Percentiles rank a stretch among this genome's conserved stretches.
Conservation (phyloP, 2,329 filamentous ascomycete species). For the Pseudocercospora macadamiae region DNA sequence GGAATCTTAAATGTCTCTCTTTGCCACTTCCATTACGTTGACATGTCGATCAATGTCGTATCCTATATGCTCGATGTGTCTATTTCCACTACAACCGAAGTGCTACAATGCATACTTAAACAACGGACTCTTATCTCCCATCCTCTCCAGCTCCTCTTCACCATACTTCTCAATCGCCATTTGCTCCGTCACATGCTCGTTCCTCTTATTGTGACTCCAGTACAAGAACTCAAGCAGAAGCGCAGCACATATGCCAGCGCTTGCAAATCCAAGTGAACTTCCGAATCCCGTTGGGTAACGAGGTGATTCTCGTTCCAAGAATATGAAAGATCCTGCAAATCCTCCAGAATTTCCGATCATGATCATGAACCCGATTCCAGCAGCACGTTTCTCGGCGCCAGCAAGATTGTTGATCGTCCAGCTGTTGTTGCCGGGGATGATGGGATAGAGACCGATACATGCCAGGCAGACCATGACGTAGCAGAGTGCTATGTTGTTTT, state of each 20-base stretch:
- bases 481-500: conserved; percentile 23
- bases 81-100: background rate
- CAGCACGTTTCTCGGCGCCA: conserved; percentile 41
- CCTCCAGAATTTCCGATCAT: conserved; percentile 38
- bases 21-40: no score
- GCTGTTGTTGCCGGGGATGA: conserved; percentile 34
- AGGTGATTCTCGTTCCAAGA: conserved; percentile 40
- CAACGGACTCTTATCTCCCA: conserved; percentile 45
- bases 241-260: conserved; percentile 29
- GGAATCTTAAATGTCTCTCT: background rate
- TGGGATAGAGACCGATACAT: conserved; percentile 36
- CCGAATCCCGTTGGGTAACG: conserved; percentile 44
- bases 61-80: background rate
- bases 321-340: conserved; percentile 33
- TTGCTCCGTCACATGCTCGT: conserved; percentile 40
- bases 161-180: conserved; percentile 40
- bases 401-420: conserved; percentile 40
- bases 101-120: conserved; percentile 41
- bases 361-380: conserved; percentile 46
- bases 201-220: conserved; percentile 40
- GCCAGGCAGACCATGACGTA: conserved; percentile 37
- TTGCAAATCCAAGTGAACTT: conserved; percentile 36
- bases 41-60: no score
- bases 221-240: conserved; percentile 37
- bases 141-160: conserved; percentile 40